A percentile compares a stretch with the other conserved stretches of the same genome.
phyloP scores from a whole-genome alignment of 106 monocot species.

The Platanthera zijinensis region DNA sequence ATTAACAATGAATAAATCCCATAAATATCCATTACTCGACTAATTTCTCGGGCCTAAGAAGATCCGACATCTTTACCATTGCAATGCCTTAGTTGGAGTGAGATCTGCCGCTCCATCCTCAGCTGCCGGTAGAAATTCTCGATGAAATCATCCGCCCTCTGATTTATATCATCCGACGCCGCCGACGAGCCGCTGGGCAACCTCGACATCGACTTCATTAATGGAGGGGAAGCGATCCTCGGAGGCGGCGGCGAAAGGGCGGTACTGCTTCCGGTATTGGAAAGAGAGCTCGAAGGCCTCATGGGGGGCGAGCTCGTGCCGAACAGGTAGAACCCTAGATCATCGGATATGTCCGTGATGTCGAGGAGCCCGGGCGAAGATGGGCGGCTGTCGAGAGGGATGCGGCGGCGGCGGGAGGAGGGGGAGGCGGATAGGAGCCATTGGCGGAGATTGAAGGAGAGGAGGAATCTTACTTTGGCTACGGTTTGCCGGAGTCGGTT shows the following conservation, averaged over 20 bases:
- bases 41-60: neutral
- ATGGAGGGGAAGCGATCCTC: neutral
- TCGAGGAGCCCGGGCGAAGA: slow-evolving; percentile 27
- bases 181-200: slow-evolving; percentile 9
- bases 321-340: slow-evolving; percentile 1
- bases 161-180: slow-evolving; percentile 38
- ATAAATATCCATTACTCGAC: neutral
- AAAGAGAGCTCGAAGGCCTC: slow-evolving; percentile 13
- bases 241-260: slow-evolving; percentile 5
- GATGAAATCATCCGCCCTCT: slow-evolving; percentile 56
- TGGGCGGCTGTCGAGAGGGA: slow-evolving; percentile 21
- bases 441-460: slow-evolving; percentile 34
- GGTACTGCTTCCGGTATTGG: slow-evolving; percentile 3
- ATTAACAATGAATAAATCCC: neutral
- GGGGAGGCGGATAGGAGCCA: slow-evolving; percentile 32
- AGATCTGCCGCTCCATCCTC: slow-evolving; percentile 54
- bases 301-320: neutral
- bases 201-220: slow-evolving; percentile 8
- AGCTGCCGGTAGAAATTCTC: slow-evolving; percentile 46
- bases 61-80: slow-evolving; percentile 5
- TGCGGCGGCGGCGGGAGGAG: neutral
- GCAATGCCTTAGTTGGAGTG: slow-evolving; percentile 42
- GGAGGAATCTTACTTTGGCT: slow-evolving; percentile 36
- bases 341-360: slow-evolving; percentile 11
- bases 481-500: slow-evolving; percentile 34